phyloP scores from a whole-genome alignment of 306 rosid genomes.

The Sechiopsis laciniata region DNA sequence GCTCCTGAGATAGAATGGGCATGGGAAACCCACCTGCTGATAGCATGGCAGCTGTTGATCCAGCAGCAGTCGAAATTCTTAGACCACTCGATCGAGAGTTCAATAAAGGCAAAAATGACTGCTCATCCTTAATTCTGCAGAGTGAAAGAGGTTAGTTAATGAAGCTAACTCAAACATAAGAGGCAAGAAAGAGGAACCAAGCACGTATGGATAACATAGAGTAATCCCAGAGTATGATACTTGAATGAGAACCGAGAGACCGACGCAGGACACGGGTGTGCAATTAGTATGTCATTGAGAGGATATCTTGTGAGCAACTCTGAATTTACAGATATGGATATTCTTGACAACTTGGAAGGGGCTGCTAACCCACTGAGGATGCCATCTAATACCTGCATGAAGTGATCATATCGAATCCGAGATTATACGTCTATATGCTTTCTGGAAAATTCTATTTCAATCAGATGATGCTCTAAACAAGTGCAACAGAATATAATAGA shows the following conservation, averaged over 20 bases:
- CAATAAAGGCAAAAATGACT: constrained; percentile 38
- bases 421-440: neutral
- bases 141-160: neutral
- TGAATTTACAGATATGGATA: constrained; percentile 44
- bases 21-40: constrained; percentile 79
- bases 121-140: constrained; percentile 55
- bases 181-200: neutral
- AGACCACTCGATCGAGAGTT: constrained; percentile 84
- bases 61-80: constrained; percentile 80
- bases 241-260: constrained; percentile 71
- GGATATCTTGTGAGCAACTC: constrained; percentile 47
- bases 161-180: neutral
- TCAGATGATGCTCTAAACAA: neutral
- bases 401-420: neutral
- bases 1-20: constrained; percentile 62
- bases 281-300: constrained; percentile 72
- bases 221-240: constrained; percentile 23
- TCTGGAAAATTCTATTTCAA: neutral
- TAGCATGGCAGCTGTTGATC: constrained; percentile 93
- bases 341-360: constrained; percentile 64
- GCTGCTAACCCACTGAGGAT: constrained; percentile 42
- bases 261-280: constrained; percentile 87
- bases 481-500: neutral
- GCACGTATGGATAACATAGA: neutral
- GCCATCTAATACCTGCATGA: constrained; percentile 65